Conservation (phyloP, 805 yeast genomes). For the Starmera quercuum region DNA sequence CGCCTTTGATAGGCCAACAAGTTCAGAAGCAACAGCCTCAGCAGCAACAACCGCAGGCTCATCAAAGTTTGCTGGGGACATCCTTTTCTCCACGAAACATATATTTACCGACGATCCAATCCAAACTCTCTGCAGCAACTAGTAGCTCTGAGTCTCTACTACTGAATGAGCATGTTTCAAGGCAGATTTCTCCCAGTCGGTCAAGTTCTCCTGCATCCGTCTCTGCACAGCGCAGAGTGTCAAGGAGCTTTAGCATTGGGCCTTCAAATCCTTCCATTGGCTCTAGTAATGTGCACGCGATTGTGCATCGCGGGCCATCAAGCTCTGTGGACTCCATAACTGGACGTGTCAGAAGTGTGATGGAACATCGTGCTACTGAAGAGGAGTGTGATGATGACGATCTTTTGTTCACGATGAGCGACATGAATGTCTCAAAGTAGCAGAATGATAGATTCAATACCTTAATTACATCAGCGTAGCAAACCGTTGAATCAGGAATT, state of each 20-base stretch:
- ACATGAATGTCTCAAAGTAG: slow-evolving; percentile 63
- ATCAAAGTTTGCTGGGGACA: neutral
- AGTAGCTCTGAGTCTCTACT: slow-evolving; percentile 17
- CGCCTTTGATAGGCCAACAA: slow-evolving; percentile 2
- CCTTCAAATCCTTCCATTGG: slow-evolving; percentile 26
- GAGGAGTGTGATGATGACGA: slow-evolving; percentile 55
- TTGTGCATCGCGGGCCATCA: slow-evolving; percentile 14
- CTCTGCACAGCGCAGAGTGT: slow-evolving; percentile 4
- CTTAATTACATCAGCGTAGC: no score
- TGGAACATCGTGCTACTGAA: slow-evolving; percentile 23
- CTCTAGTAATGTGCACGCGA: slow-evolving; percentile 22
- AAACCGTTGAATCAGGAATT: no score
- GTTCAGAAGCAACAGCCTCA: neutral
- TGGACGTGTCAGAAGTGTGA: neutral
- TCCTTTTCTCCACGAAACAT: neutral
- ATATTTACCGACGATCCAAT: no score
- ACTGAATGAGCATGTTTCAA: neutral
- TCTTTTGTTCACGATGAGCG: slow-evolving; percentile 65
- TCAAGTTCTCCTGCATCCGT: slow-evolving; percentile 16
- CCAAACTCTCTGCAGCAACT: slow-evolving; percentile 15
- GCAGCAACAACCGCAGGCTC: neutral
- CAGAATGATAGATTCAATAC: no score
- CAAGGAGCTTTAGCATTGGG: slow-evolving; percentile 14
- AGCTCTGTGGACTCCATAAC: neutral
- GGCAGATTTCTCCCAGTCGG: slow-evolving; percentile 8